These are phyloP conservation scores for Ramalina peruviana DNA, from an alignment of 495 filamentous ascomycete genomes.

Conservation along the genomic window DNA sequence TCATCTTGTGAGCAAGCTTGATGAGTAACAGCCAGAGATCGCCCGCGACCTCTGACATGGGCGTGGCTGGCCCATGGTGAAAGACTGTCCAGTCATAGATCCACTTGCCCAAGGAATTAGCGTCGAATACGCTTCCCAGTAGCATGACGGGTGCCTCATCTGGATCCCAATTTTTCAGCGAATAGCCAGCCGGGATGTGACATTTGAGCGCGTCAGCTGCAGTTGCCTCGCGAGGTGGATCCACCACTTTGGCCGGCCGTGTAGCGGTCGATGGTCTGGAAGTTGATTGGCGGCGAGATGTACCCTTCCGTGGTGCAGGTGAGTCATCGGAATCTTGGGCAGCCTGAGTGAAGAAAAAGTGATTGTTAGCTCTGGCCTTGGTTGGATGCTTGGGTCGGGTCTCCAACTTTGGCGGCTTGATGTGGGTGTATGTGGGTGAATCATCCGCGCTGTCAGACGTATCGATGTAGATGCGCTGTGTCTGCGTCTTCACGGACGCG, in stretches of 20 bases:
- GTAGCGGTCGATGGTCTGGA: slow-evolving; percentile 30
- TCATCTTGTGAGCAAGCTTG: slow-evolving; percentile 90
- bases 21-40: slow-evolving; percentile 93
- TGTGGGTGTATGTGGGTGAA: slow-evolving; percentile 25
- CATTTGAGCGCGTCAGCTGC: slow-evolving; percentile 70
- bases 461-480: slow-evolving; percentile 39
- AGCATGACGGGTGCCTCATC: slow-evolving; percentile 86
- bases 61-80: slow-evolving; percentile 69
- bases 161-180: slow-evolving; percentile 97
- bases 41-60: slow-evolving; percentile 84
- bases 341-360: slow-evolving; percentile 38
- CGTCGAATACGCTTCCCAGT: slow-evolving; percentile 90
- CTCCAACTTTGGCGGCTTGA: slow-evolving; percentile 21
- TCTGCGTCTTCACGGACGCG: slow-evolving; percentile 30
- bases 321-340: slow-evolving; percentile 21
- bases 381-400: slow-evolving; percentile 31
- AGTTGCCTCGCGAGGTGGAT: slow-evolving; percentile 54
- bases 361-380: slow-evolving; percentile 36
- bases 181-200: slow-evolving; percentile 82
- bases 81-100: slow-evolving; percentile 99
- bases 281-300: slow-evolving; percentile 36
- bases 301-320: slow-evolving; percentile 21
- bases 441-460: slow-evolving; percentile 41
- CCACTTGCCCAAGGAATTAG: slow-evolving; percentile 96
- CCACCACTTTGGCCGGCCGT: slow-evolving; percentile 20